Percentiles rank a stretch among this genome's conserved stretches.
phyloP scores from a whole-genome alignment of 2,329 filamentous ascomycete species.

The Hymenoscyphus occultus region DNA sequence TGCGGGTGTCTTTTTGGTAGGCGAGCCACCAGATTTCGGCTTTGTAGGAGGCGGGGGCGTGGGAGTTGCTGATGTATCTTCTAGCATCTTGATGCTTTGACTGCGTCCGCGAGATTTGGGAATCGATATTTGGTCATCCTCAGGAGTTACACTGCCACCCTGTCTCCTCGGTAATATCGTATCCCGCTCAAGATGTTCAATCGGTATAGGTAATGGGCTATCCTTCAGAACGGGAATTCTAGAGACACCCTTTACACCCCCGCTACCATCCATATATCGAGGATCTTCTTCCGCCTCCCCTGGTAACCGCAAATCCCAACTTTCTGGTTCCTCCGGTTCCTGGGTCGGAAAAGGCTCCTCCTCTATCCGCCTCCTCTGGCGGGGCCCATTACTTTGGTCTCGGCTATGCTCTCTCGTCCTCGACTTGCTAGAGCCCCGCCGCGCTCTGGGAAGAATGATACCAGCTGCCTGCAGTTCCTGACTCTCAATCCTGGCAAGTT shows the following conservation, averaged over 20 bases:
- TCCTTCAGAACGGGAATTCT: constrained; percentile 82
- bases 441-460: constrained; percentile 56
- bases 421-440: constrained; percentile 48
- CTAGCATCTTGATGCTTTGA: constrained; percentile 60
- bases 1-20: constrained; percentile 46
- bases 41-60: constrained; percentile 34
- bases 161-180: constrained; percentile 62
- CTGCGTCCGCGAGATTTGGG: constrained; percentile 67
- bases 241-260: constrained; percentile 61
- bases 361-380: constrained; percentile 41
- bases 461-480: constrained; percentile 77
- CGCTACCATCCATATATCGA: constrained; percentile 52
- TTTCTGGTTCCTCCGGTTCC: constrained; percentile 42
- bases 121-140: constrained; percentile 58
- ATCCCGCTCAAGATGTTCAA: constrained; percentile 71
- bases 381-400: constrained; percentile 32
- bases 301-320: constrained; percentile 72
- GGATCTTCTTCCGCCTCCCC: constrained; percentile 71
- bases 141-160: constrained; percentile 50
- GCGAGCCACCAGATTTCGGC: constrained; percentile 46
- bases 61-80: constrained; percentile 47
- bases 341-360: constrained; percentile 40
- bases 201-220: constrained; percentile 73
- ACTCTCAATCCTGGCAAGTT: constrained; percentile 77
- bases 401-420: constrained; percentile 41